Percentiles rank a stretch among this genome's conserved stretches.
phyloP scores from a whole-genome alignment of 2,329 filamentous ascomycete species.

The Botrytis deweyae region DNA sequence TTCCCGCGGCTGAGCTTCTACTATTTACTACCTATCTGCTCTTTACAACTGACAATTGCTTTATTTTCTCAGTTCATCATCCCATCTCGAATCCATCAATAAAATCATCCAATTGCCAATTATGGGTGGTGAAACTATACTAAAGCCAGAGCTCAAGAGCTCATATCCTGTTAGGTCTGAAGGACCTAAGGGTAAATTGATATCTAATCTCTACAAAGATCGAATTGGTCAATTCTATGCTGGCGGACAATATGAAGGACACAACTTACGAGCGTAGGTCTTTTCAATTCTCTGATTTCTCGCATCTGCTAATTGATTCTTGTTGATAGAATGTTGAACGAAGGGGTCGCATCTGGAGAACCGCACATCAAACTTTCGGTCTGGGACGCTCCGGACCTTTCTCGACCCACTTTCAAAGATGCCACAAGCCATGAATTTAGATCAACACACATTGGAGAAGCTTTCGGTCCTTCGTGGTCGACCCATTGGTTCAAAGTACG shows the following conservation, averaged over 20 bases:
- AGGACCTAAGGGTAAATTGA: conserved; percentile 69
- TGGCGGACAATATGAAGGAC: conserved; percentile 72
- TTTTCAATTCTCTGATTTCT: conserved; percentile 21
- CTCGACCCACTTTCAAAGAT: conserved; percentile 82
- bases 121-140: conserved; percentile 40
- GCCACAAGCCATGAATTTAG: conserved; percentile 74
- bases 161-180: conserved; percentile 38
- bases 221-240: conserved; percentile 80
- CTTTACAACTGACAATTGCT: background rate
- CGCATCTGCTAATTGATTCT: conserved; percentile 20
- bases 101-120: conserved; percentile 30
- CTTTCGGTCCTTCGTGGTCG: conserved; percentile 92
- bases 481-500: conserved; percentile 95
- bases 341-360: conserved; percentile 64
- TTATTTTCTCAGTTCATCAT: background rate
- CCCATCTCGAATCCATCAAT: conserved; percentile 12
- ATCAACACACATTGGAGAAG: conserved; percentile 70
- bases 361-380: conserved; percentile 81
- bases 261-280: conserved; percentile 70
- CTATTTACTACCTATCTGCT: background rate
- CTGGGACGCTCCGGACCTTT: conserved; percentile 77
- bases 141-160: conserved; percentile 33
- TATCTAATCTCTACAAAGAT: conserved; percentile 80
- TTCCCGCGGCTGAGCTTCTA: conserved; percentile 11
- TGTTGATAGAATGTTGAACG: conserved; percentile 63